Evolutionary conservation across 345 rosid genomes (phyloP), one percentile per base, ranked within the genome.

Genomic region (Triadica sebifera): DNA sequence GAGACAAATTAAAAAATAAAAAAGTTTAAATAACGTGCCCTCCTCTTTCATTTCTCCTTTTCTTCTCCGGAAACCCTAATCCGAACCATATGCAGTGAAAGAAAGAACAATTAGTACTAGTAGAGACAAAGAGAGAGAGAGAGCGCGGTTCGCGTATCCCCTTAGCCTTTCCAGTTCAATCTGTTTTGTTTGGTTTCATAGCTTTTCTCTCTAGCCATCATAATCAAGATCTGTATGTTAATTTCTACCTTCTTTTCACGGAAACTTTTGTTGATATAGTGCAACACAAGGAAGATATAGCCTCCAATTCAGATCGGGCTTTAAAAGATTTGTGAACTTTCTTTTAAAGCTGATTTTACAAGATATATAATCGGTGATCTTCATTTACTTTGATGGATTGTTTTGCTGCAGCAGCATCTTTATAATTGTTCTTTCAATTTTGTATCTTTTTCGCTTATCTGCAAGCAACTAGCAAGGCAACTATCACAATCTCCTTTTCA

Each of bases 11-110:
- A 51, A n/a, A 19, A 55, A 19, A 78, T 74, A 22, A 57, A 3
- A 75, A 71, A 68, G 71, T 71, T 62, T 76, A 75, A 80, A 78
- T 76, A 75, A 67, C 76, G 74, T 75, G 41, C 78, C 74, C 68
- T 68, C 63, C 60, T 75, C 81, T 64, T 55, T 74, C 75, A 6
- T 61, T 63, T 68, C 72, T 74, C 78, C 43, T 15, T 66, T 50
- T 43, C 82, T 73, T 13, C 82, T 59, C 81, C 73, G 19, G n/a
- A 82, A 83, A 84, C 86, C 89, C 87, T 87, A 84, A 79, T 73
- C 76, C 78, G 49, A 6, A 19, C 4, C 61, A 38, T 57, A n/a
- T 72, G 12, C 34, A 6, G 45, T 58, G 46, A 29, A 29, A 29
- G 34, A 29, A 29, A 29, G 34, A 29, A 29, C 34, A 1, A 29